These are phyloP conservation scores for Colletotrichum tabaci DNA, from an alignment of 2,329 filamentous ascomycete genomes.

Conservation along the genomic window DNA sequence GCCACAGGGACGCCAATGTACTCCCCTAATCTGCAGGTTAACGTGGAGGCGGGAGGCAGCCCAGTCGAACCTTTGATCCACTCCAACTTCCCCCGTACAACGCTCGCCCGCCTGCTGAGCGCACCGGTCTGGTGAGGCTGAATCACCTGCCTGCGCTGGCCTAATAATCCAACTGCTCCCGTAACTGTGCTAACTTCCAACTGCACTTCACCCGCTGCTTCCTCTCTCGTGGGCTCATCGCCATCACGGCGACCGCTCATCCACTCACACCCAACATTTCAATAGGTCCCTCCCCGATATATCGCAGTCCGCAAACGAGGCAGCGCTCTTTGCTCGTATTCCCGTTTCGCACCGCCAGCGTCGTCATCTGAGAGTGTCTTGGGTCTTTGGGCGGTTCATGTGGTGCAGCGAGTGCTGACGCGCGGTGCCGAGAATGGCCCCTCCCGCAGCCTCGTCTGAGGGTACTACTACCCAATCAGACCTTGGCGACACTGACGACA, in stretches of 20 bases:
- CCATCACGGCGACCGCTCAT: slow-evolving; percentile 42
- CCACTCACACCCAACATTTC: slow-evolving; percentile 5
- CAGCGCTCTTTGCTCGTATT: slow-evolving; percentile 19
- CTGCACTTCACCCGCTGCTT: slow-evolving; percentile 40
- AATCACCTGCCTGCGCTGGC: slow-evolving; percentile 26
- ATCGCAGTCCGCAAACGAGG: slow-evolving; percentile 1
- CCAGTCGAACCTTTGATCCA: slow-evolving; percentile 36
- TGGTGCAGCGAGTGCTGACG: slow-evolving; percentile 42
- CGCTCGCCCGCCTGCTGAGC: slow-evolving; percentile 5
- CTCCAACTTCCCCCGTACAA: slow-evolving; percentile 21
- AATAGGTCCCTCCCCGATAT: not conserved
- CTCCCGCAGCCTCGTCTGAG: slow-evolving; percentile 43
- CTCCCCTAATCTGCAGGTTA: slow-evolving; percentile 25
- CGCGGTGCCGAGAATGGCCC: slow-evolving; percentile 43
- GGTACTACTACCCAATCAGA: slow-evolving; percentile 43
- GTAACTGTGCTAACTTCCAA: slow-evolving; percentile 28
- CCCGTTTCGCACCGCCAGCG: slow-evolving; percentile 13
- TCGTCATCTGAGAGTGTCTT: slow-evolving; percentile 38
- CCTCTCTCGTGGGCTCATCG: slow-evolving; percentile 42
- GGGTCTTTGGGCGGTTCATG: slow-evolving; percentile 36
- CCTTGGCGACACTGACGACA: slow-evolving; percentile 41
- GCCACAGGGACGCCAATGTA: slow-evolving; percentile 32
- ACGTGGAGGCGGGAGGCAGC: slow-evolving; percentile 42
- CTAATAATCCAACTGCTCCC: slow-evolving; percentile 43
- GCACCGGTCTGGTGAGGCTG: slow-evolving; percentile 38